Percentiles rank a stretch among this genome's conserved stretches.
Evolutionary conservation across 2,329 filamentous ascomycete species (phyloP).

Genomic region (Corniculantispora saksenae): DNA sequence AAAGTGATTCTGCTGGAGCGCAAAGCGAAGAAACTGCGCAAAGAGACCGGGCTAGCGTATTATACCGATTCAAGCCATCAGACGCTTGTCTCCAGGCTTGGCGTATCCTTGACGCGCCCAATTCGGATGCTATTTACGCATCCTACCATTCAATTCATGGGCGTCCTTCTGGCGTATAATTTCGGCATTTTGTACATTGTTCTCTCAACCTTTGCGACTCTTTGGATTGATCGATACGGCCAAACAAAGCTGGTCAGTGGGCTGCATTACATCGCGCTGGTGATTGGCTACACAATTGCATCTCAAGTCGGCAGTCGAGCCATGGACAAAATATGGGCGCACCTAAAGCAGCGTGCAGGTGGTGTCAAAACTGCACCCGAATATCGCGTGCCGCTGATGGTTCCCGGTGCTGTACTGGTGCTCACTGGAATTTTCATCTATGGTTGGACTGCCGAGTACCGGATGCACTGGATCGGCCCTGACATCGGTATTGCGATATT

Average conservation of each 20-base stretch:
- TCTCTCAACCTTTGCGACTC: constrained; percentile 53
- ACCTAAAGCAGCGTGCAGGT: constrained; percentile 18
- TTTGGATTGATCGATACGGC: constrained; percentile 49
- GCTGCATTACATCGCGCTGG: constrained; percentile 53
- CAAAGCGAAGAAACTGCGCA: constrained; percentile 7
- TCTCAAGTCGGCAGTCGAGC: constrained; percentile 36
- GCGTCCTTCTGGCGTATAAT: constrained; percentile 45
- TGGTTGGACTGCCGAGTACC: constrained; percentile 49
- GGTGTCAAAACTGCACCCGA: constrained; percentile 38
- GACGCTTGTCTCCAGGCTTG: not conserved
- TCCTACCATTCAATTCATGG: constrained; percentile 49
- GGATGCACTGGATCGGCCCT: constrained; percentile 57
- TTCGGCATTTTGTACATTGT: constrained; percentile 54
- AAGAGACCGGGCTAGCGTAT: not conserved
- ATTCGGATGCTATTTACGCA: constrained; percentile 41
- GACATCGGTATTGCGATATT: constrained; percentile 59
- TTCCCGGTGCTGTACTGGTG: constrained; percentile 47
- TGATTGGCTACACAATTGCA: constrained; percentile 43
- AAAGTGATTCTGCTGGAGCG: constrained; percentile 57
- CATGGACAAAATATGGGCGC: constrained; percentile 41
- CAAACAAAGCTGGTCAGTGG: constrained; percentile 46
- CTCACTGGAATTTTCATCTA: constrained; percentile 39
- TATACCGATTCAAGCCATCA: constrained; percentile 2
- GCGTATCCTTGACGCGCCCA: constrained; percentile 22
- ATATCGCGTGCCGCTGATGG: constrained; percentile 55